These are phyloP conservation scores for Talaromyces sp. DNA, from an alignment of 2,329 filamentous ascomycete genomes.

Conservation along the genomic window DNA sequence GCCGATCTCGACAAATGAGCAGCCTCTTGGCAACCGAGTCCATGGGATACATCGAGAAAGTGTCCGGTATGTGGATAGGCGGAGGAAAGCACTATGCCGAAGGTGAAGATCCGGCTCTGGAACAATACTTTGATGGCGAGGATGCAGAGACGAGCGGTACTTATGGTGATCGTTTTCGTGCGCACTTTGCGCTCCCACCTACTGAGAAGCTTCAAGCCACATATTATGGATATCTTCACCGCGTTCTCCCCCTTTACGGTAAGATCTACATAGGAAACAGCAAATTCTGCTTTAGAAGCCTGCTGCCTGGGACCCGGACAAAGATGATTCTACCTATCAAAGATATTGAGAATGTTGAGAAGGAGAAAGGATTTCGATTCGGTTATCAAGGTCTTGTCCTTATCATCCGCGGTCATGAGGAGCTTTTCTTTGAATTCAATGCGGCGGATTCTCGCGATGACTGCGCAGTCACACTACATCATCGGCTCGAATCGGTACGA, in stretches of 20 bases:
- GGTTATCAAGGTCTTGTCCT: constrained; percentile 87
- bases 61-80: constrained; percentile 95
- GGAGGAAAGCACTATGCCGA: constrained; percentile 85
- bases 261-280: constrained; percentile 92
- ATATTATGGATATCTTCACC: constrained; percentile 88
- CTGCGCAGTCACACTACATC: constrained; percentile 76
- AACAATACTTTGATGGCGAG: constrained; percentile 54
- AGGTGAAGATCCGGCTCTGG: constrained; percentile 62
- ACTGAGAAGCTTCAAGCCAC: constrained; percentile 81
- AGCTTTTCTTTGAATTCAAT: constrained; percentile 92
- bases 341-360: constrained; percentile 89
- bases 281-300: constrained; percentile 87
- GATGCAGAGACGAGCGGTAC: constrained; percentile 54
- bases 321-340: constrained; percentile 88
- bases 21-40: constrained; percentile 81
- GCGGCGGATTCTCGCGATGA: constrained; percentile 78
- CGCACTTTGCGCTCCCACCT: constrained; percentile 83
- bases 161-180: constrained; percentile 69
- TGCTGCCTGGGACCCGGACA: constrained; percentile 83
- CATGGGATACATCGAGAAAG: constrained; percentile 94
- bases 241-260: constrained; percentile 86
- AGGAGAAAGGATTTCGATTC: constrained; percentile 91
- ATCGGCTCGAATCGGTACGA: constrained; percentile 68
- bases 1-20: constrained; percentile 75
- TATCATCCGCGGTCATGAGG: constrained; percentile 91